Evolutionary conservation across 805 yeast genomes (phyloP), one percentile per base, ranked within the genome.

Genomic region (Yarrowia bubula): DNA sequence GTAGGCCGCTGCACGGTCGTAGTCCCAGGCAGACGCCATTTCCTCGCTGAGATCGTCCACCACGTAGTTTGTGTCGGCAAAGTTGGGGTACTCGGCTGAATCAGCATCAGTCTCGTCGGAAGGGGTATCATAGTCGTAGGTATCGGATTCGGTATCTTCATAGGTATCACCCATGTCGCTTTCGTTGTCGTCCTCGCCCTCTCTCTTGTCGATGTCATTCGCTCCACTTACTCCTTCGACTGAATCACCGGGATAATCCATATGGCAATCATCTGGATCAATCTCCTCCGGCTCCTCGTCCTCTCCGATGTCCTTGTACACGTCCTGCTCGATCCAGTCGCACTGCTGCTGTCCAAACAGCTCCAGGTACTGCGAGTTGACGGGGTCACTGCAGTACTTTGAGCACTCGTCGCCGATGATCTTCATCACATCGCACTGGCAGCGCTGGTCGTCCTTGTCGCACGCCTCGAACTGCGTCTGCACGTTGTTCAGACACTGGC

Each of bases 391-490:
- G 43, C 58, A 51, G 35, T 5, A 51, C 18, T 37, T 55, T 62
- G 66, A 70, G 62, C 73, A 70, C 62, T 60, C 66, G 35, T 68
- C 71, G 7, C 71, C 72, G 2, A 46, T 28, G 14, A 61, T 42
- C 11, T 65, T 47, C 22, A 69, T 66, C 17, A 44, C n/a, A 31
- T 37, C 53, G 47, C 73, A 70, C 55, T 66, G 68, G 61, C 71
- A 69, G 43, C 37, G 53, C 8, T 13, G 28, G 43, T 69, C 71
- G 22, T 53, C 38, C 50, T 51, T 62, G 10, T 51, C 57, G 38
- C 71, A 70, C n/a, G 43, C 48, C 22, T 64, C 67, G 35, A 65
- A 63, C 32, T 65, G 28, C 17, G 17, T 11, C 50, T 70, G 28
- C 47, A 65, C 14, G 68, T 68, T 44, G 64, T 67, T 37, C 70